phyloP scores from a whole-genome alignment of 495 filamentous ascomycete genomes.

The Xylaria longipes region DNA sequence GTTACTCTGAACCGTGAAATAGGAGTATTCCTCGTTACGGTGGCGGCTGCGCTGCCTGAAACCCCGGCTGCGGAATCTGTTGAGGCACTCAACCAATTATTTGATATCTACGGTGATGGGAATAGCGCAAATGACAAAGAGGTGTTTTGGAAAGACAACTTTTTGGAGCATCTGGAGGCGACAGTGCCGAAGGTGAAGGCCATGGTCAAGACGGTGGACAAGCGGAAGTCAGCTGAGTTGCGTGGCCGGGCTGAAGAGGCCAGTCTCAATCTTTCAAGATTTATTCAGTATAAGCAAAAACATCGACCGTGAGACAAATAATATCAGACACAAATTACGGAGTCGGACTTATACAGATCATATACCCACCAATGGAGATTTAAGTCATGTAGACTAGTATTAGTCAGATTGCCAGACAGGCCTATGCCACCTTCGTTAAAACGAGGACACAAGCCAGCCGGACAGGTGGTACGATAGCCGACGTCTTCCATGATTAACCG shows the following conservation, averaged over 20 bases:
- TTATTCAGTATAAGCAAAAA: constrained; percentile 66
- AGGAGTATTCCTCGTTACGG: constrained; percentile 63
- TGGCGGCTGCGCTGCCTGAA: constrained; percentile 52
- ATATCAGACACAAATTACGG: not conserved
- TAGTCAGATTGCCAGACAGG: not conserved
- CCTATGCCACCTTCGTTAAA: not conserved
- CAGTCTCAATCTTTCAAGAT: constrained; percentile 60
- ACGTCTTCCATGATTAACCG: not conserved
- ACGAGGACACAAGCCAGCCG: not conserved
- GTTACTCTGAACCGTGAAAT: constrained; percentile 59
- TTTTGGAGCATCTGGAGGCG: constrained; percentile 62
- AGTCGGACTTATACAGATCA: not conserved
- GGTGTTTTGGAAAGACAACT: constrained; percentile 66
- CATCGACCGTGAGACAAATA: constrained; percentile 33
- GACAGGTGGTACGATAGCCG: not conserved
- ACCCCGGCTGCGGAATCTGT: constrained; percentile 57
- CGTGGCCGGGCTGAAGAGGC: constrained; percentile 63
- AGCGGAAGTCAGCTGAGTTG: constrained; percentile 57
- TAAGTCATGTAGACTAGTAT: not conserved
- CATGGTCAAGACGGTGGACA: constrained; percentile 62
- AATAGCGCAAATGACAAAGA: constrained; percentile 59
- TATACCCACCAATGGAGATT: constrained; percentile 5
- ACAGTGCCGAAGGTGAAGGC: constrained; percentile 55
- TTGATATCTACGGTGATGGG: constrained; percentile 68
- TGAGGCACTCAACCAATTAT: constrained; percentile 65